Conservation (phyloP, 257 asterid species). For the Penstemon newberryi region DNA sequence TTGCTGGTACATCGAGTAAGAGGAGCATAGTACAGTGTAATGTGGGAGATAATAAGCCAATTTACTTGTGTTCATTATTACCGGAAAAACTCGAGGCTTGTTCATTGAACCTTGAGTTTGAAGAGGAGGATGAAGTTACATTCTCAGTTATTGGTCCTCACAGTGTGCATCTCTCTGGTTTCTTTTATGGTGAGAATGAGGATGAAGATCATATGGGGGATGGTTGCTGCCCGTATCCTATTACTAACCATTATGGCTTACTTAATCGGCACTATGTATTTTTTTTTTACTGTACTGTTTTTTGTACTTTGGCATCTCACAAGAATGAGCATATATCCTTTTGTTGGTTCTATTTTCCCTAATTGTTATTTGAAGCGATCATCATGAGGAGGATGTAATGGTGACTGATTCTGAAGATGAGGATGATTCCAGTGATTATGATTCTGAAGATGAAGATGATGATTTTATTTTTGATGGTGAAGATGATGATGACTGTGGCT, state of each 20-base stretch:
- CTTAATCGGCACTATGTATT: neutral
- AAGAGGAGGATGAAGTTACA: conserved; percentile 76
- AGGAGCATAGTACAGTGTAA: conserved; percentile 75
- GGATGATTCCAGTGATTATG: conserved; percentile 40
- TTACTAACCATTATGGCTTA: neutral
- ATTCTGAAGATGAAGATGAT: conserved; percentile 58
- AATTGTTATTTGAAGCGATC: conserved; percentile 52
- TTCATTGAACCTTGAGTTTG: conserved; percentile 76
- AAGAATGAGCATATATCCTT: neutral
- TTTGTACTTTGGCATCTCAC: neutral
- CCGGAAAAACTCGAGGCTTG: conserved; percentile 78
- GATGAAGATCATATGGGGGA: conserved; percentile 42
- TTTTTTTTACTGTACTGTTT: neutral
- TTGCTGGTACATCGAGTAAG: conserved; percentile 53
- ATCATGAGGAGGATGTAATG: conserved; percentile 37
- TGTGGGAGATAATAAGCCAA: conserved; percentile 78
- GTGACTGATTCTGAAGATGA: conserved; percentile 51
- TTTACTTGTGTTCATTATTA: conserved; percentile 65
- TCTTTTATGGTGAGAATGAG: conserved; percentile 58
- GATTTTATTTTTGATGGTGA: conserved; percentile 43
- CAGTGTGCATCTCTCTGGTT: conserved; percentile 89
- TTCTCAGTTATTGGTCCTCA: conserved; percentile 73
- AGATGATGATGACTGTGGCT: conserved; percentile 52
- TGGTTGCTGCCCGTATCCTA: conserved; percentile 67
- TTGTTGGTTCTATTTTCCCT: conserved; percentile 38